Conservation (phyloP, 2,329 filamentous ascomycete genomes). For the Chaetothyriales sp. region DNA sequence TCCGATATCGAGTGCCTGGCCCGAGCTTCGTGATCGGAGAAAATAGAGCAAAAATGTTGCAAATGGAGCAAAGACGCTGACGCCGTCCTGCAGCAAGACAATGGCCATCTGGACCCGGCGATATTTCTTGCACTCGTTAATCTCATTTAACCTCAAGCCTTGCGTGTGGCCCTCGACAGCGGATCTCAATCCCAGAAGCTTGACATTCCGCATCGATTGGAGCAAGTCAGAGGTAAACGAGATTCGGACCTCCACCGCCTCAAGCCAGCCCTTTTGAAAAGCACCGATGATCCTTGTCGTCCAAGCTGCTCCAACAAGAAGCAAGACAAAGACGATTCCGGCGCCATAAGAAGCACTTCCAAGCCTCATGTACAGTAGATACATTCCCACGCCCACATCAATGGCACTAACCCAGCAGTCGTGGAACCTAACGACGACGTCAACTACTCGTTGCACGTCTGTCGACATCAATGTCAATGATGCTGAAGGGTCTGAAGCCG, state of each 20-base stretch:
- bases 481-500: conserved; percentile 24
- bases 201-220: conserved; percentile 39
- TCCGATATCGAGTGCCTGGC: conserved; percentile 6
- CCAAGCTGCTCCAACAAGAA: conserved; percentile 5
- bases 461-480: conserved; percentile 36
- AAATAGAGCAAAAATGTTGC: conserved; percentile 12
- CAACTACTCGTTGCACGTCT: conserved; percentile 30
- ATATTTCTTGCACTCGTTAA: conserved; percentile 14
- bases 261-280: conserved; percentile 35
- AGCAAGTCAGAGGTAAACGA: conserved; percentile 36
- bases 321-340: conserved; percentile 23
- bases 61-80: conserved; percentile 11
- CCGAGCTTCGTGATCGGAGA: conserved; percentile 2
- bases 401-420: conserved; percentile 34
- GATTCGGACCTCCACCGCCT: conserved; percentile 37
- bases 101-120: no score
- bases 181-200: conserved; percentile 35
- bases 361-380: conserved; percentile 28
- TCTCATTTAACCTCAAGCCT: conserved; percentile 27
- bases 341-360: conserved; percentile 34
- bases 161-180: conserved; percentile 28
- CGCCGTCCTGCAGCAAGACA: conserved; percentile 8
- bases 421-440: conserved; percentile 30
- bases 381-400: conserved; percentile 34
- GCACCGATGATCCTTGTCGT: conserved; percentile 21